A percentile compares a stretch with the other conserved stretches of the same genome.
phyloP scores from a whole-genome alignment of 106 monocot species.

The Agapanthus africanus region DNA sequence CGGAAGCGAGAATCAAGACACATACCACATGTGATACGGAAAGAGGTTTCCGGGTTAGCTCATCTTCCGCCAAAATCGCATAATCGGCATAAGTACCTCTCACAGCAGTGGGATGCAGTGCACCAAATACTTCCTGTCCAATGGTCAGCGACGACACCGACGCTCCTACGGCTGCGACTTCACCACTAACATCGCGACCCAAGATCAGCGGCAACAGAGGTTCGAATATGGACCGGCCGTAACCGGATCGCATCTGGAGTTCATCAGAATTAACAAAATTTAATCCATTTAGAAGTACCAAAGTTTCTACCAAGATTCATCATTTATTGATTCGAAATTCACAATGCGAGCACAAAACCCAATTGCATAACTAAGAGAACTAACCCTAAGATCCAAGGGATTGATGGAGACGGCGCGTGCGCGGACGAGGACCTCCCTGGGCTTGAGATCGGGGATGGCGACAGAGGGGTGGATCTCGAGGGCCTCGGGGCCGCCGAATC shows the following conservation, averaged over 20 bases:
- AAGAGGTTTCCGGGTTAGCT: slow-evolving; percentile 73
- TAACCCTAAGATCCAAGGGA: slow-evolving; percentile 73
- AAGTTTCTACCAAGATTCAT: too few relatives aligned
- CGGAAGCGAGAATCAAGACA: not conserved
- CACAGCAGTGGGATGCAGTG: slow-evolving; percentile 83
- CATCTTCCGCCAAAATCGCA: slow-evolving; percentile 71
- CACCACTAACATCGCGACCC: slow-evolving; percentile 94
- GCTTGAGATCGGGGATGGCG: slow-evolving; percentile 78
- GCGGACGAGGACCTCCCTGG: slow-evolving; percentile 83
- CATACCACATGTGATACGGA: slow-evolving; percentile 81
- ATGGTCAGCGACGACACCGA: slow-evolving; percentile 58
- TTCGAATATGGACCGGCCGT: slow-evolving; percentile 86
- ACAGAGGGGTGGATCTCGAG: slow-evolving; percentile 58
- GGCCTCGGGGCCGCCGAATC: slow-evolving; percentile 84
- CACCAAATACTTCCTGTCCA: slow-evolving; percentile 94
- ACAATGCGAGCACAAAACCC: too few relatives aligned
- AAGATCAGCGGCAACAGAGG: slow-evolving; percentile 76
- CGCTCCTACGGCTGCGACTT: slow-evolving; percentile 78
- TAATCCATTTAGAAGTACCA: too few relatives aligned
- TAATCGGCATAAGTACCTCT: slow-evolving; percentile 81
- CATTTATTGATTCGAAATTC: too few relatives aligned
- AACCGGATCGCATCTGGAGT: slow-evolving; percentile 90
- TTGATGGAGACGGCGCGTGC: slow-evolving; percentile 89
- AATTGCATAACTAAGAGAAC: not conserved
- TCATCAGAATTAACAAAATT: too few relatives aligned